These are phyloP conservation scores for Epithemia pelagica DNA, from an alignment of 108 stramenopile genomes.

Conservation along the genomic window DNA sequence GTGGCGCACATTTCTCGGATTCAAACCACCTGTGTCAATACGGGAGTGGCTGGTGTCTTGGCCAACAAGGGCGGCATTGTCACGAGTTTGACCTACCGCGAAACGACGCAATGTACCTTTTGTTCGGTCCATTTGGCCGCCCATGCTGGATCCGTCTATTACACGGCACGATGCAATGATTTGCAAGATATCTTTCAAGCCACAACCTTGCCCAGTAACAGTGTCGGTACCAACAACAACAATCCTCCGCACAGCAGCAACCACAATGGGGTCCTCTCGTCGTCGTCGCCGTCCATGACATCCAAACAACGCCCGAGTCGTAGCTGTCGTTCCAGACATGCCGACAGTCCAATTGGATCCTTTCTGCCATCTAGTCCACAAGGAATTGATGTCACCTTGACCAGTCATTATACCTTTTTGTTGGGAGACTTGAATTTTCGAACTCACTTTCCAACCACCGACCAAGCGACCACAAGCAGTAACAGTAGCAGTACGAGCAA, in stretches of 20 bases:
- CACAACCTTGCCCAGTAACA: slow-evolving; percentile 10
- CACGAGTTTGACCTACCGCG: slow-evolving; percentile 27
- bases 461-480: slow-evolving; percentile 8
- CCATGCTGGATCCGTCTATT: slow-evolving; percentile 43
- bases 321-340: no score
- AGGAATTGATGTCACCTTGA: slow-evolving; percentile 30
- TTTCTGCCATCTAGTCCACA: no score
- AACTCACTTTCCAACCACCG: slow-evolving; percentile 24
- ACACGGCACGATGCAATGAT: slow-evolving; percentile 28
- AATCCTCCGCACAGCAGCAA: not conserved
- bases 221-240: not conserved
- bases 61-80: slow-evolving; percentile 71
- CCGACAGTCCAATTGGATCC: slow-evolving; percentile 1
- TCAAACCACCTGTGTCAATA: slow-evolving; percentile 37
- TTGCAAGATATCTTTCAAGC: slow-evolving; percentile 38
- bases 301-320: not conserved
- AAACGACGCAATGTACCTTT: slow-evolving; percentile 39
- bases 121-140: slow-evolving; percentile 51
- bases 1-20: not conserved
- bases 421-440: slow-evolving; percentile 55
- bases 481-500: slow-evolving; percentile 10
- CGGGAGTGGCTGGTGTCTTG: slow-evolving; percentile 34
- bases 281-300: not conserved
- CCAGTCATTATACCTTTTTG: slow-evolving; percentile 60
- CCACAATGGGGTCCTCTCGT: not conserved